These are phyloP conservation scores for Bromus sterilis DNA, from an alignment of 176 grass and related monocot species.

Conservation along the genomic window DNA sequence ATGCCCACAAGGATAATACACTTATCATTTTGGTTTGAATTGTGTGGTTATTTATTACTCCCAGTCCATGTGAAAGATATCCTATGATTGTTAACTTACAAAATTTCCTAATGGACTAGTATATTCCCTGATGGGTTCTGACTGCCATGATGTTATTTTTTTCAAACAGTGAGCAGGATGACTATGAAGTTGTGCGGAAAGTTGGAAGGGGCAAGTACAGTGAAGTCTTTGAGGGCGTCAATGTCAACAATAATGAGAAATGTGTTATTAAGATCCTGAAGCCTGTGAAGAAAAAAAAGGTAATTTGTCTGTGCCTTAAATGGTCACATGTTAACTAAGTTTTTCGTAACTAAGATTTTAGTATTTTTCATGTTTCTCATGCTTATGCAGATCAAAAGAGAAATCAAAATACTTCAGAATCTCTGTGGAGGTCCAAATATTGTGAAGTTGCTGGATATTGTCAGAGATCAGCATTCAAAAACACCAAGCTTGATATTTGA, in stretches of 20 bases:
- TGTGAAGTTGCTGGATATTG: constrained; percentile 91
- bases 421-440: constrained; percentile 93
- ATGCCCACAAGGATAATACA: not conserved
- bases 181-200: constrained; percentile 92
- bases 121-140: not conserved
- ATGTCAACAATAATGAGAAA: constrained; percentile 77
- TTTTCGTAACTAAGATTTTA: constrained; percentile 2
- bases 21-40: not conserved
- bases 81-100: not conserved
- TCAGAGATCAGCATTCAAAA: constrained; percentile 92
- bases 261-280: constrained; percentile 97
- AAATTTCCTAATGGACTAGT: not conserved
- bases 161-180: constrained; percentile 74
- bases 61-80: not conserved
- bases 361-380: not conserved
- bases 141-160: not conserved
- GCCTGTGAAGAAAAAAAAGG: constrained; percentile 99
- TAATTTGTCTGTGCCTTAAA: constrained; percentile 1
- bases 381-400: constrained; percentile 86
- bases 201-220: constrained; percentile 97
- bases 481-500: constrained; percentile 96
- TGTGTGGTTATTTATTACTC: not conserved
- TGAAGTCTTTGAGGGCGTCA: constrained; percentile 91
- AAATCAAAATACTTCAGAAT: constrained; percentile 99
- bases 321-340: not conserved